These are phyloP conservation scores for Epipyxis sp. DNA, from an alignment of 108 stramenopile genomes.

Conservation along the genomic window DNA sequence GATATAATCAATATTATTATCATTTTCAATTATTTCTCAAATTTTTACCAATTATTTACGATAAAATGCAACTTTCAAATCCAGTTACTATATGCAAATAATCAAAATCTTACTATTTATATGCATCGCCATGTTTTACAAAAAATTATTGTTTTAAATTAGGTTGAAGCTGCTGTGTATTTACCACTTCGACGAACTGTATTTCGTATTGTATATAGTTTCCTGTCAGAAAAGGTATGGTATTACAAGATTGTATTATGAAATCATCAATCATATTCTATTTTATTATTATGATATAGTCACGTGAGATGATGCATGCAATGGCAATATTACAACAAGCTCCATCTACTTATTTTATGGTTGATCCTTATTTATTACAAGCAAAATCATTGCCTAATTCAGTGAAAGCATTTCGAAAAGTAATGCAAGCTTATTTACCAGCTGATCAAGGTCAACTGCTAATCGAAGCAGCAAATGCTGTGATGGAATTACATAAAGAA, in stretches of 20 bases:
- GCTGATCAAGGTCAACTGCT: constrained; percentile 30
- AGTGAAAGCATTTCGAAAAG: constrained; percentile 12
- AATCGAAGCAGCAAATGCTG: not conserved
- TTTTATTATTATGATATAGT: too few species aligned
- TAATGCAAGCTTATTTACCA: not conserved
- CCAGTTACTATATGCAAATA: too few species aligned
- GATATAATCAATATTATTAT: too few species aligned
- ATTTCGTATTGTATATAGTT: not conserved
- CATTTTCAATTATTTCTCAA: too few species aligned
- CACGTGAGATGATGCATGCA: too few species aligned
- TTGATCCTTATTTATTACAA: not conserved
- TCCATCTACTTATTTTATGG: not conserved
- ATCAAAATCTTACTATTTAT: too few species aligned
- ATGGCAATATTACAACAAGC: not conserved
- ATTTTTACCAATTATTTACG: too few species aligned
- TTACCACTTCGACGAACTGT: constrained; percentile 29
- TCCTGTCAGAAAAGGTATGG: not conserved
- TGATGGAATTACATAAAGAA: constrained; percentile 12
- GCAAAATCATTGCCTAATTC: not conserved
- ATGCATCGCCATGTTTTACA: too few species aligned
- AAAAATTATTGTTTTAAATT: too few species aligned
- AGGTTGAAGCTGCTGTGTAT: constrained; percentile 28
- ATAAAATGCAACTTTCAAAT: too few species aligned
- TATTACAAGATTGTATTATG: too few species aligned
- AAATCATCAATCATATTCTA: too few species aligned